Evolutionary conservation across 2,329 filamentous ascomycete genomes (phyloP).

Genomic region (Tolypocladium tundrense): DNA sequence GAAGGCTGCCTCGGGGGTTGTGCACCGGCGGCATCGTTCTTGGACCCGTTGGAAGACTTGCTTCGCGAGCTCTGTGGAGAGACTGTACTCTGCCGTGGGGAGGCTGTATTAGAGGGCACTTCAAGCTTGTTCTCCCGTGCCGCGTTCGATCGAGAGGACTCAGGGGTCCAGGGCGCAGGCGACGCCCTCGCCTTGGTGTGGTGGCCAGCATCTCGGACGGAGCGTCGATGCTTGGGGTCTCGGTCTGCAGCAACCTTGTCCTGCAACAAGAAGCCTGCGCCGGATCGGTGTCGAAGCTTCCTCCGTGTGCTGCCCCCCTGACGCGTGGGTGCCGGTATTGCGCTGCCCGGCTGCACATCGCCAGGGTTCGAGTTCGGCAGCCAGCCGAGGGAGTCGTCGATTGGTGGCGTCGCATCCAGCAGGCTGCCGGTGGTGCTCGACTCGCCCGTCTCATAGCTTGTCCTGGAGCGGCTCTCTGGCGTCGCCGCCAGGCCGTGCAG

Average conservation of each 20-base stretch:
- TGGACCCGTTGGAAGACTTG: neutral
- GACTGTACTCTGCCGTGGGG: neutral
- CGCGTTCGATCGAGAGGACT: neutral
- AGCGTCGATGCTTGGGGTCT: conserved; percentile 19
- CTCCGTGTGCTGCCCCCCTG: conserved; percentile 16
- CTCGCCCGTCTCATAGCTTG: conserved; percentile 33
- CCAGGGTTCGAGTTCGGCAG: neutral
- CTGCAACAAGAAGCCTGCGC: conserved; percentile 40
- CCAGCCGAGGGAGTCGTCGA: neutral
- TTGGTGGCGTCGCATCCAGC: neutral
- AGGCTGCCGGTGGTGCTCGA: conserved; percentile 21
- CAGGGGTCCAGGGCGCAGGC: neutral
- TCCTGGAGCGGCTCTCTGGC: conserved; percentile 4
- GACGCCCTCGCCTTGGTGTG: conserved; percentile 10
- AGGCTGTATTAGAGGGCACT: neutral
- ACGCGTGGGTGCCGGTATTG: conserved; percentile 9
- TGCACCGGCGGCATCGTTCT: neutral
- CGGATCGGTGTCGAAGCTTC: conserved; percentile 32
- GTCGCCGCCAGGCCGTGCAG: conserved; percentile 4
- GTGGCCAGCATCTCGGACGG: conserved; percentile 12
- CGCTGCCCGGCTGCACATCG: neutral
- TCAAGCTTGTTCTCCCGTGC: neutral
- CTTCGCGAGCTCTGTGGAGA: neutral
- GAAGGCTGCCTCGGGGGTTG: neutral
- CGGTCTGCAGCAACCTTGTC: conserved; percentile 27